These are phyloP conservation scores for Fraxinus velutina DNA, from an alignment of 305 asterid species.

Conservation along the genomic window DNA sequence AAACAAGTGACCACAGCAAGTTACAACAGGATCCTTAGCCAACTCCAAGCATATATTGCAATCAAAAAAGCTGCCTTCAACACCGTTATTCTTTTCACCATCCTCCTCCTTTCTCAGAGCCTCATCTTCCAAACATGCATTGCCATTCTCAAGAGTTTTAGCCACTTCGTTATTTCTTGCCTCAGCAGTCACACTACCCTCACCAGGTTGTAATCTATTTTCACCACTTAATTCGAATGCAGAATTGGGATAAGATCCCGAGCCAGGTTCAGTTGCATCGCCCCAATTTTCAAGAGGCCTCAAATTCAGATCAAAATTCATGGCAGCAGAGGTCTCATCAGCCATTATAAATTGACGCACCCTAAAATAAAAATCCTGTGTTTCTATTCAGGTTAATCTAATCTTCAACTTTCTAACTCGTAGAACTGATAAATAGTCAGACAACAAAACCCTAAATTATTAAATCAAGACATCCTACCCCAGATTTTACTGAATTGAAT, in stretches of 20 bases:
- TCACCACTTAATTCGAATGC: constrained; percentile 16
- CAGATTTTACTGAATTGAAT: neutral
- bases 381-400: neutral
- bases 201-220: constrained; percentile 34
- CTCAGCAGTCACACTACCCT: constrained; percentile 1
- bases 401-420: neutral
- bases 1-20: constrained; percentile 55
- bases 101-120: constrained; percentile 32
- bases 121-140: constrained; percentile 25
- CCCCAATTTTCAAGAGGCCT: constrained; percentile 6
- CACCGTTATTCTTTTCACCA: constrained; percentile 33
- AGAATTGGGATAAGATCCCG: neutral
- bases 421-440: neutral
- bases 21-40: constrained; percentile 50
- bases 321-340: constrained; percentile 8
- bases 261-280: neutral
- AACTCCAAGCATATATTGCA: constrained; percentile 52
- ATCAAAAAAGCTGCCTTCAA: constrained; percentile 39
- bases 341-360: constrained; percentile 11
- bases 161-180: constrained; percentile 17
- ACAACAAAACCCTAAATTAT: neutral
- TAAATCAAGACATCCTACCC: neutral
- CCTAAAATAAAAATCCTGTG: neutral
- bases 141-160: constrained; percentile 29
- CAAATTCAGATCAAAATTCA: constrained; percentile 28